Percentiles rank a stretch among this genome's conserved stretches.
These are phyloP conservation scores for Aspergillus clavatus DNA, from an alignment of 2,329 filamentous ascomycete genomes.

Conservation along the genomic window DNA sequence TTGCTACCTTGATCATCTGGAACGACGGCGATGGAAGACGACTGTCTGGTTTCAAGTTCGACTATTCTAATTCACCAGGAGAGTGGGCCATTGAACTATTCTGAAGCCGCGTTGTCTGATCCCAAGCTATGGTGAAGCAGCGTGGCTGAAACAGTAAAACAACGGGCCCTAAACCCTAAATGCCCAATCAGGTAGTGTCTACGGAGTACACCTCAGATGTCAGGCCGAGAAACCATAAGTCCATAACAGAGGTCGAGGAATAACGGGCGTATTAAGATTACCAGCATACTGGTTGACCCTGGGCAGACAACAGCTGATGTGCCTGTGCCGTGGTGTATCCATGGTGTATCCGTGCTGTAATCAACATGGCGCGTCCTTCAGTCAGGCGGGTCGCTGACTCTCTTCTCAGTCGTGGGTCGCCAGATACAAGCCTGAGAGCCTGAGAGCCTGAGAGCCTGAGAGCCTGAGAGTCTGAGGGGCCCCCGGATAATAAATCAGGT, in stretches of 20 bases:
- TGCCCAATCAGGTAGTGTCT: slow-evolving; percentile 3
- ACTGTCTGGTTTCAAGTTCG: too few relatives aligned
- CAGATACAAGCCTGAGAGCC: not conserved
- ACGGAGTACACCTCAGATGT: not conserved
- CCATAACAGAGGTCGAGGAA: not conserved
- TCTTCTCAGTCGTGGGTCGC: not conserved
- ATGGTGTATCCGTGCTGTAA: not conserved
- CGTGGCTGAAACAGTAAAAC: slow-evolving; percentile 15
- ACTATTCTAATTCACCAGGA: too few relatives aligned
- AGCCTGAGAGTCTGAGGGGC: too few relatives aligned
- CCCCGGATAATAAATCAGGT: not conserved
- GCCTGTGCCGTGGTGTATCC: not conserved
- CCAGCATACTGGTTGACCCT: not conserved
- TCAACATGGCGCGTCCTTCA: not conserved
- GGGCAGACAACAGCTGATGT: not conserved
- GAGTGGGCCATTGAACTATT: not conserved
- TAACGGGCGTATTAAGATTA: not conserved
- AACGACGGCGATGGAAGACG: too few relatives aligned
- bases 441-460: not conserved
- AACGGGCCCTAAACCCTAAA: slow-evolving; percentile 25
- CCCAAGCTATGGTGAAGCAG: slow-evolving; percentile 13
- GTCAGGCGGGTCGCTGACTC: not conserved
- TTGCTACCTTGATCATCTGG: too few relatives aligned
- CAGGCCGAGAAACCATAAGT: too few relatives aligned
- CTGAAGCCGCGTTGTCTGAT: slow-evolving; percentile 16